Base-by-base conservation (phyloP, 495 filamentous ascomycete species). In the Penicillium bialowiezense region DNA sequence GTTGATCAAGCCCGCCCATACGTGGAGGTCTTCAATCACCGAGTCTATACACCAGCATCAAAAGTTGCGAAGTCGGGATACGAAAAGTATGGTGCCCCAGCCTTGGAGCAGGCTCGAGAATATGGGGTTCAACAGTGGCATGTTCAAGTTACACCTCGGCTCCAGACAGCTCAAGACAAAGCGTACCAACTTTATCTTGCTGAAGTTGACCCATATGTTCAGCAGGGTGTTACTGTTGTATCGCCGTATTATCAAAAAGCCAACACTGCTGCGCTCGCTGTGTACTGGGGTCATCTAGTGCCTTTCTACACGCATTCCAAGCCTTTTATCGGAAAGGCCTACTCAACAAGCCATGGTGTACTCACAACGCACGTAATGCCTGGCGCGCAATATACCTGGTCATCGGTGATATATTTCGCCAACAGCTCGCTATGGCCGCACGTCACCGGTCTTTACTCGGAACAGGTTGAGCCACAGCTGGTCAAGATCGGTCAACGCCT, bases 391-490 rank as follows among this genome's bases (percentile, higher is more conserved):
- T 85, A 78, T 70, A 82, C 81, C 3, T 89, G 84, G 81, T 77
- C 81, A 12, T 82, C 80, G 24, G 78, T 75, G 2, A 77, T 79
- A 39, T 65, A 77, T n/a, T 88, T 95, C 56, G 70, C 89, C 10
- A 82, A 87, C 41, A 76, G 81, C 35, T 87, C 80, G 2, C 58
- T 96, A 10, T 93, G 87, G 87, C 91, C 91, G 7, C 83, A 84
- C 56, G 18, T 97, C 6, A 78, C 85, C 21, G 78, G 89, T 19
- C 68, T 96, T 9, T 97, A 96, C 56, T 84, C 85, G 26, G 82
- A 93, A 61, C 93, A 92, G 55, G 92, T 99, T 7, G 91, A 97
- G 69, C 95, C 95, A 9, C 93, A 99, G 63, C 77, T 99, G 1
- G 81, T 93, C 40, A 87, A 90, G 54, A 97, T 99, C 52, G 84